Evolutionary conservation across 2,329 filamentous ascomycete species (phyloP).

Genomic region (Pseudophaeomoniella oleicola): DNA sequence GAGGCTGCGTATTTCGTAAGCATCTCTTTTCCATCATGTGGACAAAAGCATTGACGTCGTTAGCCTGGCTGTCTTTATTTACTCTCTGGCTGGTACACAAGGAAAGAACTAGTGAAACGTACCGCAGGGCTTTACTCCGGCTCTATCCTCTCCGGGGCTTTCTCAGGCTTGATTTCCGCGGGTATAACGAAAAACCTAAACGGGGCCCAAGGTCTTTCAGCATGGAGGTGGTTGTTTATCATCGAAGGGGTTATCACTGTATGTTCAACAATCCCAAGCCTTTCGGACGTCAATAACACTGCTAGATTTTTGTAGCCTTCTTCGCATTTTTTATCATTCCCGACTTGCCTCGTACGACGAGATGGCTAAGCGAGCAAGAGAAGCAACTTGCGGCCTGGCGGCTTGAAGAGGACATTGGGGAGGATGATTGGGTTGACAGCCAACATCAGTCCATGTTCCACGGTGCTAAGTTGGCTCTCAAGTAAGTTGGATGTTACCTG

Average conservation of each 20-base stretch:
- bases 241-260: conserved; percentile 26
- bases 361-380: conserved; percentile 16
- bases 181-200: conserved; percentile 30
- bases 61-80: conserved; percentile 34
- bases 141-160: conserved; percentile 39
- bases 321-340: conserved; percentile 26
- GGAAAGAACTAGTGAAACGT: conserved; percentile 41
- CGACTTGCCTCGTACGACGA: conserved; percentile 28
- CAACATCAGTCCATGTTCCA: not conserved
- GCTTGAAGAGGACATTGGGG: conserved; percentile 29
- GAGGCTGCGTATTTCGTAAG: no score
- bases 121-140: conserved; percentile 40
- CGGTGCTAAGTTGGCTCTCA: not conserved
- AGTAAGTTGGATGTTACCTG: conserved; percentile 1
- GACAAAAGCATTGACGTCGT: no score
- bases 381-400: conserved; percentile 29
- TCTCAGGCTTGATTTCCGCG: conserved; percentile 41
- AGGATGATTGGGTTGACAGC: conserved; percentile 28
- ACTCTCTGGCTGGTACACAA: conserved; percentile 40
- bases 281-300: conserved; percentile 3
- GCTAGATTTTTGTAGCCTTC: conserved; percentile 22
- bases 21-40: no score
- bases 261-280: no score
- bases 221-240: conserved; percentile 35
- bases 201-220: conserved; percentile 18